phyloP scores from a whole-genome alignment of 192 early-diverging fungal genomes.

The Paraglomus brasilianum region DNA sequence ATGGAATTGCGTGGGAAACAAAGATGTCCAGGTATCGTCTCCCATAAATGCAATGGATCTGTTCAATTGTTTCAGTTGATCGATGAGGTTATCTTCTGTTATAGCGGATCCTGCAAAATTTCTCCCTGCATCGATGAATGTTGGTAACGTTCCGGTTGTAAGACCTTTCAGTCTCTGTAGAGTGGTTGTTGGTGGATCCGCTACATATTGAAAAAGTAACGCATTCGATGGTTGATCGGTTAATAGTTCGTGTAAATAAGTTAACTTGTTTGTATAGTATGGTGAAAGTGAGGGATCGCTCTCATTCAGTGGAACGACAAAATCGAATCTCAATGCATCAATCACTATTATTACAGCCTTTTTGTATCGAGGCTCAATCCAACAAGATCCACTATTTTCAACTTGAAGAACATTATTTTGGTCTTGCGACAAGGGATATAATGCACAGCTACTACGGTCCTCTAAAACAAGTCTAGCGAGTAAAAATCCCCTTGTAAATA shows the following conservation, averaged over 20 bases:
- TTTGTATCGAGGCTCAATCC: constrained; percentile 53
- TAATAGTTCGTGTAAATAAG: constrained; percentile 50
- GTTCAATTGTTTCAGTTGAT: constrained; percentile 35
- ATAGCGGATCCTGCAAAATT: constrained; percentile 77
- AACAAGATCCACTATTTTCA: constrained; percentile 32
- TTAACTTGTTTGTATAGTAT: constrained; percentile 52
- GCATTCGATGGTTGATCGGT: constrained; percentile 51
- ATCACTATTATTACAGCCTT: constrained; percentile 64
- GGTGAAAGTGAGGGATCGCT: constrained; percentile 21
- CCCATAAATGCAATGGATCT: constrained; percentile 78
- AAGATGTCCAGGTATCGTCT: constrained; percentile 92
- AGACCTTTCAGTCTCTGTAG: constrained; percentile 80
- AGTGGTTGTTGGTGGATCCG: constrained; percentile 83
- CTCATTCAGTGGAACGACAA: constrained; percentile 36
- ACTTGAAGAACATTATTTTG: constrained; percentile 10
- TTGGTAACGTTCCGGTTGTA: constrained; percentile 79
- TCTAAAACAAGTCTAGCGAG: constrained; percentile 64
- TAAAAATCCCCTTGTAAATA: constrained; percentile 73
- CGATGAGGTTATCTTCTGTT: constrained; percentile 74
- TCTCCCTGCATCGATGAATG: constrained; percentile 78
- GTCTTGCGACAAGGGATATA: not conserved
- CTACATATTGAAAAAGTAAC: constrained; percentile 67
- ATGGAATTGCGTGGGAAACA: constrained; percentile 69
- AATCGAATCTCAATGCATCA: constrained; percentile 75
- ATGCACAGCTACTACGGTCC: constrained; percentile 44